These are phyloP conservation scores for Phyllosticta citrichinensis DNA, from an alignment of 2,329 filamentous ascomycete species.

Conservation along the genomic window DNA sequence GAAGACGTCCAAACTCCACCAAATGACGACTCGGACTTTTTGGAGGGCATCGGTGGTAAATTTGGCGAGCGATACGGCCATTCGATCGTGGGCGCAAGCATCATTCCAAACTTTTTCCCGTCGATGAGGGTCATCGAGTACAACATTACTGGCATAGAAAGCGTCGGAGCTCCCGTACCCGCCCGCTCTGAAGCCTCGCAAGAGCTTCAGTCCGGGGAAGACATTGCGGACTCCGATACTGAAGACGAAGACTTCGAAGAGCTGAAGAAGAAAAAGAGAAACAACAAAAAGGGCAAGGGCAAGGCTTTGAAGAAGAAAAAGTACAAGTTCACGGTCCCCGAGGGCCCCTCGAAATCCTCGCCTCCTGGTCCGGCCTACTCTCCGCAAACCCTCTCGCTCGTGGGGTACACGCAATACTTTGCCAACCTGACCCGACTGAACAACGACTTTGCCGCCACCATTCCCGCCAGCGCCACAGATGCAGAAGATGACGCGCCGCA, in stretches of 20 bases:
- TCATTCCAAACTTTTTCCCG: slow-evolving; percentile 89
- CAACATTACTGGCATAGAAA: slow-evolving; percentile 71
- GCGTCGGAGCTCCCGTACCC: neutral
- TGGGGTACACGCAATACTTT: slow-evolving; percentile 82
- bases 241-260: slow-evolving; percentile 25
- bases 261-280: slow-evolving; percentile 38
- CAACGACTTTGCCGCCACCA: slow-evolving; percentile 46
- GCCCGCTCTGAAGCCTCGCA: slow-evolving; percentile 19
- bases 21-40: slow-evolving; percentile 45
- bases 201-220: slow-evolving; percentile 19
- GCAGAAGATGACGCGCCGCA: neutral
- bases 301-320: slow-evolving; percentile 23
- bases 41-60: slow-evolving; percentile 63
- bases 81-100: slow-evolving; percentile 70
- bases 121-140: slow-evolving; percentile 88
- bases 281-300: slow-evolving; percentile 33
- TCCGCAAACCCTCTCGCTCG: slow-evolving; percentile 67
- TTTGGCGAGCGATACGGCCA: slow-evolving; percentile 81
- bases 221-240: slow-evolving; percentile 21
- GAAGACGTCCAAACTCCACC: slow-evolving; percentile 18
- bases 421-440: slow-evolving; percentile 90
- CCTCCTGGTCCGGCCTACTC: slow-evolving; percentile 85
- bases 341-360: slow-evolving; percentile 59
- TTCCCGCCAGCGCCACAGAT: slow-evolving; percentile 11
- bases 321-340: slow-evolving; percentile 47